Percentiles rank a stretch among this genome's conserved stretches.
phyloP scores from a whole-genome alignment of 495 filamentous ascomycete species.

The Penicillium bovifimosum region DNA sequence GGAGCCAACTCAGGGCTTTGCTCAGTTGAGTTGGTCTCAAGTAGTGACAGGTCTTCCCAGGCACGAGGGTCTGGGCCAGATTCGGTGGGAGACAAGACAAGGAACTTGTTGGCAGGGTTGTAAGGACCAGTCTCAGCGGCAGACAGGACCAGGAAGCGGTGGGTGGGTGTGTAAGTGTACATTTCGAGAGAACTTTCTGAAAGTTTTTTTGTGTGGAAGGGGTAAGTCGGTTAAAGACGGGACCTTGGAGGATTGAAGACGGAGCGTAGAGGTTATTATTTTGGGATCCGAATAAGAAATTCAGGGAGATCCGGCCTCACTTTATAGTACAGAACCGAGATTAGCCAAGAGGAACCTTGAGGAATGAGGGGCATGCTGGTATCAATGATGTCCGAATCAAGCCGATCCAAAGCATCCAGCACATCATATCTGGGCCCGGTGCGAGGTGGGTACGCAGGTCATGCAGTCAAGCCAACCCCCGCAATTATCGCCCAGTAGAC shows the following conservation, averaged over 20 bases:
- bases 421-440: conserved; percentile 24
- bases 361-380: conserved; percentile 24
- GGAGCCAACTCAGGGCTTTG: conserved; percentile 8
- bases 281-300: conserved; percentile 1
- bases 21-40: conserved; percentile 9
- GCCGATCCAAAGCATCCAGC: conserved; percentile 27
- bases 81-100: conserved; percentile 35
- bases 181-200: conserved; percentile 22
- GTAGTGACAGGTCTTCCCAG: conserved; percentile 21
- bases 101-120: conserved; percentile 26
- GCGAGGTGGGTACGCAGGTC: conserved; percentile 22
- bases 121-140: conserved; percentile 15
- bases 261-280: not conserved
- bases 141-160: conserved; percentile 36
- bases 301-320: conserved; percentile 22
- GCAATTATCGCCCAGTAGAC: conserved; percentile 20
- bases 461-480: conserved; percentile 19
- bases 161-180: conserved; percentile 33
- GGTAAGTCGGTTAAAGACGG: conserved; percentile 2
- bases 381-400: conserved; percentile 20
- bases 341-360: conserved; percentile 20
- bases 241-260: not conserved
- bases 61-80: conserved; percentile 27
- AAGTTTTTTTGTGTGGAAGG: conserved; percentile 6
- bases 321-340: conserved; percentile 27